phyloP scores from a whole-genome alignment of 495 filamentous ascomycete genomes.

The Wilcoxina mikolae region DNA sequence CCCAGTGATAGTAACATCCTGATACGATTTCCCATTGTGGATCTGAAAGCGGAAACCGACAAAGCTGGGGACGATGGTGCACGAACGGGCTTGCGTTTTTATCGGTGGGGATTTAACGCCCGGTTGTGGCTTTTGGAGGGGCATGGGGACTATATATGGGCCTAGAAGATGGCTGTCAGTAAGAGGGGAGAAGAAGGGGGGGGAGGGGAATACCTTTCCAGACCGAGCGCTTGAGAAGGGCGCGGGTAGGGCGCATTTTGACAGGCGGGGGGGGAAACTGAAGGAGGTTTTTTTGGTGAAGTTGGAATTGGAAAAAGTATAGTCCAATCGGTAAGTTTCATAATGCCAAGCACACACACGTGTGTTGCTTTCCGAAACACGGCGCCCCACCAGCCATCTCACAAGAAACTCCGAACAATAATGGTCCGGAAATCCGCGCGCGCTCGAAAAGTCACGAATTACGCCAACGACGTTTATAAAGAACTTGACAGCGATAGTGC shows the following conservation, averaged over 20 bases:
- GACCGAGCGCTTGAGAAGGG: slow-evolving; percentile 40
- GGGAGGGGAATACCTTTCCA: slow-evolving; percentile 39
- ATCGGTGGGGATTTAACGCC: slow-evolving; percentile 57
- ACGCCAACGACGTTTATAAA: slow-evolving; percentile 24
- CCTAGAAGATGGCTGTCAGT: slow-evolving; percentile 32
- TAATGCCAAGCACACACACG: too few relatives aligned
- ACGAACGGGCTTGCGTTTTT: slow-evolving; percentile 72
- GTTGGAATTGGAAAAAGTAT: too few relatives aligned
- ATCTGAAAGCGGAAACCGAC: slow-evolving; percentile 86
- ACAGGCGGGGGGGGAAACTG: not conserved
- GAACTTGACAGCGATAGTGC: slow-evolving; percentile 14
- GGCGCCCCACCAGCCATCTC: too few relatives aligned
- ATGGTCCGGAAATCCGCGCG: slow-evolving; percentile 9
- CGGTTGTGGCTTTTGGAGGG: slow-evolving; percentile 45
- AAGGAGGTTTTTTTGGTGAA: too few relatives aligned
- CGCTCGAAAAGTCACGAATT: slow-evolving; percentile 15
- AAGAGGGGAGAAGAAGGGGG: not conserved
- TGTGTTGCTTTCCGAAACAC: too few relatives aligned
- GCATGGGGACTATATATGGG: slow-evolving; percentile 58
- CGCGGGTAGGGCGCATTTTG: slow-evolving; percentile 41
- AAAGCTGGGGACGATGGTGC: slow-evolving; percentile 92
- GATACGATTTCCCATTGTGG: slow-evolving; percentile 87
- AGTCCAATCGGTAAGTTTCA: too few relatives aligned
- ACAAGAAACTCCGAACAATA: not conserved
- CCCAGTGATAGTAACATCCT: slow-evolving; percentile 78